A percentile compares a stretch with the other conserved stretches of the same genome.
Evolutionary conservation across 495 filamentous ascomycete genomes (phyloP).

Genomic region (Thozetella sp.): DNA sequence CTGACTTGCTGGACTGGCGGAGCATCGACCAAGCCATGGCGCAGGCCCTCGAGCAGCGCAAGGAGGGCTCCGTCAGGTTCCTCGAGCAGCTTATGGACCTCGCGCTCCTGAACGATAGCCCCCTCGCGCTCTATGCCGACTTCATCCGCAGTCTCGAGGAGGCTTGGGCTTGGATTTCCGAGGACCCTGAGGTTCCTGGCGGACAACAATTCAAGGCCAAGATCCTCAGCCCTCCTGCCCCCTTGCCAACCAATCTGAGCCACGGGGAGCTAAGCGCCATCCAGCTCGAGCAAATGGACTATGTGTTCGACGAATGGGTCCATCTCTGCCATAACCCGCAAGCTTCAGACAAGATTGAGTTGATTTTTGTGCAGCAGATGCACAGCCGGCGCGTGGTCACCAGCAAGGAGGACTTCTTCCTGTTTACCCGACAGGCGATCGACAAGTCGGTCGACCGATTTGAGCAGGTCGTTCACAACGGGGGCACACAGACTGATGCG

Average conservation of each 20-base stretch:
- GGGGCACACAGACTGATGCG: conserved; percentile 64
- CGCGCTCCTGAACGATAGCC: conserved; percentile 74
- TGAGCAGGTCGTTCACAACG: conserved; percentile 63
- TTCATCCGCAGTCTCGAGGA: conserved; percentile 82
- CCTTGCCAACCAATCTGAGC: conserved; percentile 26
- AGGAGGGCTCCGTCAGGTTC: conserved; percentile 70
- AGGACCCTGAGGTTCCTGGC: conserved; percentile 66
- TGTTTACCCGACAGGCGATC: conserved; percentile 82
- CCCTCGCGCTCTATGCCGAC: conserved; percentile 78
- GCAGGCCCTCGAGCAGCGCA: conserved; percentile 68
- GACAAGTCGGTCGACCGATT: conserved; percentile 77
- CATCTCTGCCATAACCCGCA: conserved; percentile 74
- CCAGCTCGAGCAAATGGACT: conserved; percentile 83
- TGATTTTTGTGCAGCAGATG: conserved; percentile 84
- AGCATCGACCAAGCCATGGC: conserved; percentile 78
- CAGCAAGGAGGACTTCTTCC: conserved; percentile 69
- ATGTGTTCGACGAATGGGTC: conserved; percentile 94
- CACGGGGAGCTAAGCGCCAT: conserved; percentile 20
- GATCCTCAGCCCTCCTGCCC: conserved; percentile 63
- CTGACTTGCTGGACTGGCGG: conserved; percentile 76
- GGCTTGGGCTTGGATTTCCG: conserved; percentile 77
- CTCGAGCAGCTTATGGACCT: conserved; percentile 75
- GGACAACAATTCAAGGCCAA: conserved; percentile 74
- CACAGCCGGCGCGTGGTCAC: conserved; percentile 70
- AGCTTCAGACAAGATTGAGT: conserved; percentile 68